Conservation (phyloP, 108 stramenopile genomes). For the Nannochloropsis oceanica region DNA sequence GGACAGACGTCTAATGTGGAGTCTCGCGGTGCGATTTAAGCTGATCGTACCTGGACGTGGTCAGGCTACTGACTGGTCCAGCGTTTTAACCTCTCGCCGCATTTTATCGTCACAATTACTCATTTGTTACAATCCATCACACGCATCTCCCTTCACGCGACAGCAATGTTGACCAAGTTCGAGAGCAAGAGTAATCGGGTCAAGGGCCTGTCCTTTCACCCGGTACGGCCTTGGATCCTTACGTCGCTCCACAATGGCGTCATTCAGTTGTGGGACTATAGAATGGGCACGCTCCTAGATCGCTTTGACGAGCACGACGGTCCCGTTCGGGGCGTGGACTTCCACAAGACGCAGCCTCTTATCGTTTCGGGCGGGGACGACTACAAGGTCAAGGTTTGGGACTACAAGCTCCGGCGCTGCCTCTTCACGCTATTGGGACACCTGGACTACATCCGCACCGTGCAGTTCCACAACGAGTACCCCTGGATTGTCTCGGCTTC, state of each 20-base stretch:
- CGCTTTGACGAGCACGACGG: slow-evolving; percentile 99
- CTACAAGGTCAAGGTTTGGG: slow-evolving; percentile 99
- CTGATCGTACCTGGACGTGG: no score
- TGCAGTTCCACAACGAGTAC: slow-evolving; percentile 93
- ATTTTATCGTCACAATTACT: no score
- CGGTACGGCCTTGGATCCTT: slow-evolving; percentile 94
- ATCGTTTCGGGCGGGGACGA: slow-evolving; percentile 97
- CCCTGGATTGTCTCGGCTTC: slow-evolving; percentile 83
- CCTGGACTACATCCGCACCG: slow-evolving; percentile 98
- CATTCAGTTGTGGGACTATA: slow-evolving; percentile 96
- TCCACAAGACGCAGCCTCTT: slow-evolving; percentile 80
- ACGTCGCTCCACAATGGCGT: slow-evolving; percentile 96
- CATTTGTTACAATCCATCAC: no score
- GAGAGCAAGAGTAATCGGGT: slow-evolving; percentile 94
- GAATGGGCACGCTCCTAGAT: slow-evolving; percentile 95
- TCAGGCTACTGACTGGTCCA: no score
- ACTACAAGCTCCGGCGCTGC: slow-evolving; percentile 91
- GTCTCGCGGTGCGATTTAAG: no score
- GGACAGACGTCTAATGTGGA: no score
- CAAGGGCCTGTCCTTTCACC: slow-evolving; percentile 97
- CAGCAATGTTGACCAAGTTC: slow-evolving; percentile 49
- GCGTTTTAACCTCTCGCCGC: no score
- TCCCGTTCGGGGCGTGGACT: slow-evolving; percentile 96
- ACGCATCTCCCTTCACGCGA: no score
- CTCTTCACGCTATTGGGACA: slow-evolving; percentile 96